These are phyloP conservation scores for Uncinocarpus reesii DNA, from an alignment of 2,329 filamentous ascomycete species.

Conservation along the genomic window DNA sequence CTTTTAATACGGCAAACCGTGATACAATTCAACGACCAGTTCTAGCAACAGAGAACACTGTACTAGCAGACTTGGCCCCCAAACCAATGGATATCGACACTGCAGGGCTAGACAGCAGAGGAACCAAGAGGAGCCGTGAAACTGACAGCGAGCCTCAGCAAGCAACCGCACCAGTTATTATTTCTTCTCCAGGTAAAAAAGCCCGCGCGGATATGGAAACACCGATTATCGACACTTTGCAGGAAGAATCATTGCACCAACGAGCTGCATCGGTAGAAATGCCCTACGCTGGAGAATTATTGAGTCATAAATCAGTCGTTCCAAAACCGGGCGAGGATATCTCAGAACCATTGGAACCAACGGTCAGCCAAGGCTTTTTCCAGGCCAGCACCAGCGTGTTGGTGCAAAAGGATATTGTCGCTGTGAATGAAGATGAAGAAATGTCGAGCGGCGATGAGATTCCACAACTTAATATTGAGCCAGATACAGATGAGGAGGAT, in stretches of 20 bases:
- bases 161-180: neutral
- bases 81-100: neutral
- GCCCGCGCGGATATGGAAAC: neutral
- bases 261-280: neutral
- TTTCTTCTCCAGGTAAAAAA: slow-evolving; percentile 5
- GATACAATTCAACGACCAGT: neutral
- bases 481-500: slow-evolving; percentile 38
- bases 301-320: neutral
- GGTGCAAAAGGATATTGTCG: neutral
- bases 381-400: neutral
- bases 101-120: neutral
- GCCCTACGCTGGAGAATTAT: neutral
- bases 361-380: slow-evolving; percentile 3
- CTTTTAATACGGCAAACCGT: neutral
- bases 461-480: slow-evolving; percentile 39
- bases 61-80: neutral
- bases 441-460: slow-evolving; percentile 42
- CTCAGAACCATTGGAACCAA: neutral
- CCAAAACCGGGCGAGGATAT: neutral
- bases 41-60: neutral
- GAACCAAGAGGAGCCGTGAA: slow-evolving; percentile 1
- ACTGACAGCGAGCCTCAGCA: neutral
- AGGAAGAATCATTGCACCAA: neutral
- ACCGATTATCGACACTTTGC: neutral
- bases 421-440: slow-evolving; percentile 21